A percentile compares a stretch with the other conserved stretches of the same genome.
phyloP scores from a whole-genome alignment of 306 rosid species.

The Sophora flavescens region DNA sequence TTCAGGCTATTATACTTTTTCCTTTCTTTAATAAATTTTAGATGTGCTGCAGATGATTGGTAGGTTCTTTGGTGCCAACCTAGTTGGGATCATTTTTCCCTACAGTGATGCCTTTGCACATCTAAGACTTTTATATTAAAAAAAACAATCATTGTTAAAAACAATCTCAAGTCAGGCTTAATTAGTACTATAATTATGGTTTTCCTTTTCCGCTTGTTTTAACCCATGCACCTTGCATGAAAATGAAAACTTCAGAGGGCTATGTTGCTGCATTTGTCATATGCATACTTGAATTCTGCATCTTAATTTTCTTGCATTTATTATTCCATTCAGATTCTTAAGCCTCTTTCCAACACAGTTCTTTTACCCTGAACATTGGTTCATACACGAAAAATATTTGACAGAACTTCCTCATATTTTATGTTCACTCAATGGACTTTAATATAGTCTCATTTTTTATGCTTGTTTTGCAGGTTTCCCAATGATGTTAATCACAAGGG shows the following conservation, averaged over 20 bases:
- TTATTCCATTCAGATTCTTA: conserved; percentile 2
- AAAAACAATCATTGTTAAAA: no score
- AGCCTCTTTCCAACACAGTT: conserved; percentile 3
- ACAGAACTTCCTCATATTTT: background rate
- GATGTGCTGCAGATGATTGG: no score
- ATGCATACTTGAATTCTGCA: background rate
- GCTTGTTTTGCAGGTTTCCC: conserved; percentile 63
- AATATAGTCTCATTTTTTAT: conserved; percentile 1
- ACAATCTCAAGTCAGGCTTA: background rate
- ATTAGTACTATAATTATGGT: background rate
- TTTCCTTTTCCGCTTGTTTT: background rate
- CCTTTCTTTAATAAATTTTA: no score
- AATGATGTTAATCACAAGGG: conserved; percentile 66
- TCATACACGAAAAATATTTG: background rate
- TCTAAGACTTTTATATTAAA: no score
- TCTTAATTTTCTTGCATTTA: conserved; percentile 20
- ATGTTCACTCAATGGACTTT: background rate
- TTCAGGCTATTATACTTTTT: no score
- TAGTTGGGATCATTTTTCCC: no score
- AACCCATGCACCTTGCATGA: background rate
- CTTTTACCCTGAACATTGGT: background rate
- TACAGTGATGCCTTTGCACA: no score
- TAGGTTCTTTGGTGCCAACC: no score
- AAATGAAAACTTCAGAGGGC: background rate
- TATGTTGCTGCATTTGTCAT: conserved; percentile 24